phyloP scores from a whole-genome alignment of 208 protist genomes.

The Acanthamoeba triangularis region DNA sequence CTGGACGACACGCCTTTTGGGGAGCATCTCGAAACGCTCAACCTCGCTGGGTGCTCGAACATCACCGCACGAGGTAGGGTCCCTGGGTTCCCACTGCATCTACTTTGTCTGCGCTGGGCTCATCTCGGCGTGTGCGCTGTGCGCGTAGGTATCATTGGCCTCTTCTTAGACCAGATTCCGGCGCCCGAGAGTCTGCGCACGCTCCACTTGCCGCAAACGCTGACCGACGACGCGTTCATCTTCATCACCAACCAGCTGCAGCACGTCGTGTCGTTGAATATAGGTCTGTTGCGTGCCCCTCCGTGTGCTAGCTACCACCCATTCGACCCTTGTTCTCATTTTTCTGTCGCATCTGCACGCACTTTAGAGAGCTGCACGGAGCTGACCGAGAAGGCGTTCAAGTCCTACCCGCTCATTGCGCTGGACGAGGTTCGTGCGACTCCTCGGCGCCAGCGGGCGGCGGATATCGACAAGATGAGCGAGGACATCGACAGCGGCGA shows the following conservation, averaged over 20 bases:
- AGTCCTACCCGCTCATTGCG: constrained; percentile 47
- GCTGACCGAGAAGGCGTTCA: constrained; percentile 19
- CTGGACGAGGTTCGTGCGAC: constrained; percentile 13
- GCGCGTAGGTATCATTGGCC: not conserved
- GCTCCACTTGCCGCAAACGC: constrained; percentile 58
- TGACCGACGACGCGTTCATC: constrained; percentile 29
- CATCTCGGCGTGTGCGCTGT: too few relatives aligned
- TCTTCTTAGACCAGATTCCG: constrained; percentile 44
- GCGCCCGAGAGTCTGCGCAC: constrained; percentile 2
- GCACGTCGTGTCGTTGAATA: not conserved
- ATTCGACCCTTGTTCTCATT: not conserved
- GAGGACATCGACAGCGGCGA: constrained; percentile 6
- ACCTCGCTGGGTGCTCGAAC: constrained; percentile 35
- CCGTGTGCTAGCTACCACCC: not conserved
- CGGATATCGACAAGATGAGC: not conserved
- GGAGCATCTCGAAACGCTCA: constrained; percentile 57
- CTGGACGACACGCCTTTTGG: constrained; percentile 12
- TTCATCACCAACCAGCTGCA: constrained; percentile 41
- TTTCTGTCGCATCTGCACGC: not conserved
- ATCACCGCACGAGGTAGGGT: constrained; percentile 2
- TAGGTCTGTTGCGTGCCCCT: not conserved
- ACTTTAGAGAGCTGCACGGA: not conserved
- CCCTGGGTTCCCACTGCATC: not conserved
- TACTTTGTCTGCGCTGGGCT: not conserved
- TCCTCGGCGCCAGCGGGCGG: not conserved